Evolutionary conservation across 2,329 filamentous ascomycete species (phyloP).

Genomic region (Calonectria ilicicola): DNA sequence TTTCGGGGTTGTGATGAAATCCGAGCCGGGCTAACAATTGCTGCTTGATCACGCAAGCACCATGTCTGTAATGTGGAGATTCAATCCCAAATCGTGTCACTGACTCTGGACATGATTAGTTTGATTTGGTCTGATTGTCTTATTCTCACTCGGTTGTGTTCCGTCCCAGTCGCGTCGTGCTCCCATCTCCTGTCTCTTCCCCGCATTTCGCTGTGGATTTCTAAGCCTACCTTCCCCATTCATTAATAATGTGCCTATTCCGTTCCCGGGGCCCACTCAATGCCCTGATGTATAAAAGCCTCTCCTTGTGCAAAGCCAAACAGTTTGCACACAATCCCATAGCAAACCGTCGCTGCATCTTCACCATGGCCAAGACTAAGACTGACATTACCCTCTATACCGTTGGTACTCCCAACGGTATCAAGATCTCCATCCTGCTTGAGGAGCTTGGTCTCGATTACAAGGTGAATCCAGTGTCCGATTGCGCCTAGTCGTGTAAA

Average conservation of each 20-base stretch:
- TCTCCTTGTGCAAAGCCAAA: neutral
- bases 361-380: slow-evolving; percentile 48
- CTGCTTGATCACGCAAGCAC: neutral
- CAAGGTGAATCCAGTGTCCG: slow-evolving; percentile 60
- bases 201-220: neutral
- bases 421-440: slow-evolving; percentile 88
- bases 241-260: neutral
- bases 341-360: slow-evolving; percentile 29
- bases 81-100: neutral
- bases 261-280: neutral
- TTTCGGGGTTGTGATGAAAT: neutral
- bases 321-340: neutral
- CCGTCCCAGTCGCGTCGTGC: neutral
- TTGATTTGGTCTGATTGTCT: neutral
- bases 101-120: neutral
- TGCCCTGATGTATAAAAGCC: neutral
- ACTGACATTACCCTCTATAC: slow-evolving; percentile 86
- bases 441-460: slow-evolving; percentile 90
- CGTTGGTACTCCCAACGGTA: slow-evolving; percentile 85
- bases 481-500: neutral
- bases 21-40: neutral
- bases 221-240: neutral
- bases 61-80: neutral
- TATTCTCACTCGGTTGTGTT: neutral
- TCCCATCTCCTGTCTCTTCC: neutral